phyloP scores from a whole-genome alignment of 1,284 basidiomycete genomes.

The Apiotrichum veenhuisii region DNA sequence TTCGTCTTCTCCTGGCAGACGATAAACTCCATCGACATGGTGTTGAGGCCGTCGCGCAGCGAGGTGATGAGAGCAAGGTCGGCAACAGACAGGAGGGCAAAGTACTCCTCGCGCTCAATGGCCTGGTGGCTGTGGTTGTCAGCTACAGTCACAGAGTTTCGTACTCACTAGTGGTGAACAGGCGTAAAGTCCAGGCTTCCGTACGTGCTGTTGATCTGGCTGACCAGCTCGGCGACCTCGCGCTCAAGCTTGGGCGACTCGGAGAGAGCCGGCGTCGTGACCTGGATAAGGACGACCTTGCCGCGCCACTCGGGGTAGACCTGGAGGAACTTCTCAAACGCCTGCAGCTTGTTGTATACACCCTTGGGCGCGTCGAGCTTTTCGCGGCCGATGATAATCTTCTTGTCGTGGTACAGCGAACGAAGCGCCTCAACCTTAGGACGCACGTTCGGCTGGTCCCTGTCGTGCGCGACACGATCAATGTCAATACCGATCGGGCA shows the following conservation, averaged over 20 bases:
- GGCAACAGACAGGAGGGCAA: constrained; percentile 89
- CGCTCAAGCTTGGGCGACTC: constrained; percentile 92
- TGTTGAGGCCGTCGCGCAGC: constrained; percentile 97
- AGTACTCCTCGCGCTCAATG: constrained; percentile 97
- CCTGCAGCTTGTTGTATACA: constrained; percentile 93
- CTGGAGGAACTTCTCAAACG: constrained; percentile 89
- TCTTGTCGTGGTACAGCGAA: constrained; percentile 89
- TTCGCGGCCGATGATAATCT: constrained; percentile 98
- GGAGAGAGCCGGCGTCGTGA: constrained; percentile 90
- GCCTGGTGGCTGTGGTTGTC: constrained; percentile 73
- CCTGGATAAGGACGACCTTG: constrained; percentile 68
- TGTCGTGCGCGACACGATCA: constrained; percentile 77
- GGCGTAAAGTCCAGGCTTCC: constrained; percentile 94
- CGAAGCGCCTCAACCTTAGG: constrained; percentile 85
- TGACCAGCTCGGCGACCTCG: constrained; percentile 89
- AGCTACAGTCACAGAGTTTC: constrained; percentile 1
- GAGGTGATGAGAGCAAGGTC: constrained; percentile 95
- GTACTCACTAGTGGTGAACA: constrained; percentile 87
- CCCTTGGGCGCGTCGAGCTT: constrained; percentile 98
- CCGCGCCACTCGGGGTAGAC: constrained; percentile 96
- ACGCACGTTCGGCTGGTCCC: constrained; percentile 71
- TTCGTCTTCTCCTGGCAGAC: constrained; percentile 78
- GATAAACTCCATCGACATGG: constrained; percentile 96
- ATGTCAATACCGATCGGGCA: constrained; percentile 98
- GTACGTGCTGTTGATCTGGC: constrained; percentile 95